A percentile compares a stretch with the other conserved stretches of the same genome.
phyloP scores from a whole-genome alignment of 1,139 yeast species.

The Blastobotrys elegans region DNA sequence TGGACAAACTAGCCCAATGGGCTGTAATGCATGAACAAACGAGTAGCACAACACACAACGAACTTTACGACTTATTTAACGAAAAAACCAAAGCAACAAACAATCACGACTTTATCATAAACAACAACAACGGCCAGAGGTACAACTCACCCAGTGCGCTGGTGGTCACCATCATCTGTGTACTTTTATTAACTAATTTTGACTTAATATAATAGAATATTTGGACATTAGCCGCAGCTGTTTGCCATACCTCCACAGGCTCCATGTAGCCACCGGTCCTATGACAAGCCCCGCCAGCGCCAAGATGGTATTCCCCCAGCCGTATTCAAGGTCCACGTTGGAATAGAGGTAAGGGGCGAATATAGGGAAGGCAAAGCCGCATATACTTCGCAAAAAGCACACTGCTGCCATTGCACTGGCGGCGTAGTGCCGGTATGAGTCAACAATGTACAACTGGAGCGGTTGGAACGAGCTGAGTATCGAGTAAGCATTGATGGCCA shows the following conservation, averaged over 20 bases:
- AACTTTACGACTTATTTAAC: background rate
- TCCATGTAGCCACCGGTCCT: slow-evolving; percentile 52
- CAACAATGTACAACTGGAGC: slow-evolving; percentile 55
- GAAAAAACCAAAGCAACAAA: background rate
- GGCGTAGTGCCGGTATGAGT: slow-evolving; percentile 57
- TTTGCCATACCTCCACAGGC: slow-evolving; percentile 48
- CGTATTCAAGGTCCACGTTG: slow-evolving; percentile 41
- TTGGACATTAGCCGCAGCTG: slow-evolving; percentile 34
- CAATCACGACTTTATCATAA: background rate
- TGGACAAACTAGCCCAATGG: background rate
- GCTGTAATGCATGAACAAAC: background rate
- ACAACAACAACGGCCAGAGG: background rate
- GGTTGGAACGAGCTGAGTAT: slow-evolving; percentile 52
- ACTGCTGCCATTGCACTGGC: slow-evolving; percentile 56
- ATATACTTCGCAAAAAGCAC: slow-evolving; percentile 51
- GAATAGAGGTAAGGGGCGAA: slow-evolving; percentile 33
- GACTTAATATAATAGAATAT: background rate
- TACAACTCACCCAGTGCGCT: slow-evolving; percentile 7
- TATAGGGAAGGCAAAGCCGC: slow-evolving; percentile 48
- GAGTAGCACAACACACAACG: no score
- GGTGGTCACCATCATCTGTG: slow-evolving; percentile 1
- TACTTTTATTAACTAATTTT: slow-evolving; percentile 4
- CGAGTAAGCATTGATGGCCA: slow-evolving; percentile 49
- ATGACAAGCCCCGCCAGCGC: slow-evolving; percentile 45
- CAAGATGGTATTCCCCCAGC: slow-evolving; percentile 59